Conservation (phyloP, 345 rosid genomes). For the Lepidium sativum region DNA sequence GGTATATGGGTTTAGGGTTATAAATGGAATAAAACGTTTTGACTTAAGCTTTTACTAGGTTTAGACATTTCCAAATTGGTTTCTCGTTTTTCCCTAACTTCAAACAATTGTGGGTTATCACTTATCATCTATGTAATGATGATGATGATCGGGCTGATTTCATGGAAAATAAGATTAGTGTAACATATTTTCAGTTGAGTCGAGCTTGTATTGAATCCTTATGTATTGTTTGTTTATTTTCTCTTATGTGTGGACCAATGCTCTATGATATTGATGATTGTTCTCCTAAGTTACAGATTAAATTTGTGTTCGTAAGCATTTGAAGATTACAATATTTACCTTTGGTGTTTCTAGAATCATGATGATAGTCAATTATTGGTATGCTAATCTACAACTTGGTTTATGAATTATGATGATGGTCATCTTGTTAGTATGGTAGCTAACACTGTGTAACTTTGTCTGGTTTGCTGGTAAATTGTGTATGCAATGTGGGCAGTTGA, state of each 20-base stretch:
- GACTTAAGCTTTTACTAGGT: neutral
- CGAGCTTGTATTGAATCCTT: neutral
- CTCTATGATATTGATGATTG: neutral
- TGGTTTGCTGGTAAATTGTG: neutral
- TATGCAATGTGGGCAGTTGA: neutral
- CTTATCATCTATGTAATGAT: neutral
- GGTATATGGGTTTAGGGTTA: neutral
- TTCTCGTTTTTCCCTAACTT: neutral
- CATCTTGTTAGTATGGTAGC: no score
- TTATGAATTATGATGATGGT: no score
- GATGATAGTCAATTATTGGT: no score
- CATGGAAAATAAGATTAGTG: neutral
- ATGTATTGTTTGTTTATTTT: neutral
- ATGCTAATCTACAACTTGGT: no score
- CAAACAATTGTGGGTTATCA: neutral
- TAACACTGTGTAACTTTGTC: neutral
- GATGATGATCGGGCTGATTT: neutral
- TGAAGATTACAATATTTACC: constrained; percentile 16
- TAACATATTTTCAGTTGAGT: neutral
- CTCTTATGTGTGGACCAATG: neutral
- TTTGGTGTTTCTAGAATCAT: constrained; percentile 24
- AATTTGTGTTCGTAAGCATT: neutral
- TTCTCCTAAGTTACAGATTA: neutral
- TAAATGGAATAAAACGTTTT: neutral
- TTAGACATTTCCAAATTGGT: neutral